A percentile compares a stretch with the other conserved stretches of the same genome.
These are phyloP conservation scores for Gautieria morchelliformis DNA, from an alignment of 768 basidiomycete genomes.

Conservation along the genomic window DNA sequence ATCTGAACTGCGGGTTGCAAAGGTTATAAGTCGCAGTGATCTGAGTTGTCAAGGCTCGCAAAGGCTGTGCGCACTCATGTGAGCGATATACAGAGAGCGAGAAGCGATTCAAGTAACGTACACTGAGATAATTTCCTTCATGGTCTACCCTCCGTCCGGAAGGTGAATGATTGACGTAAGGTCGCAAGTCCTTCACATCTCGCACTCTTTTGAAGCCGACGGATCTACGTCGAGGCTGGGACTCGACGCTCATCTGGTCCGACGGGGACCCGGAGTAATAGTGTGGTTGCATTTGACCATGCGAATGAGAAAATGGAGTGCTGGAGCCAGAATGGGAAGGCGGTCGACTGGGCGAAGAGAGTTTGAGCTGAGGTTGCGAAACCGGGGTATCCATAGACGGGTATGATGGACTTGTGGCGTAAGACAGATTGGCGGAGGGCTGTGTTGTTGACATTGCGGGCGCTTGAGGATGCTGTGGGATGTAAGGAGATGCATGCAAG, in stretches of 20 bases:
- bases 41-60: slow-evolving; percentile 70
- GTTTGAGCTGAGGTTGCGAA: slow-evolving; percentile 38
- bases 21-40: slow-evolving; percentile 87
- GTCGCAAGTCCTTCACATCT: slow-evolving; percentile 67
- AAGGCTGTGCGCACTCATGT: slow-evolving; percentile 29
- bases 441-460: slow-evolving; percentile 2
- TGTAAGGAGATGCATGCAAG: slow-evolving; percentile 37
- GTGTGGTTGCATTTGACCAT: slow-evolving; percentile 37
- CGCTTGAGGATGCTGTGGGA: slow-evolving; percentile 32
- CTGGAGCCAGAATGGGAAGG: slow-evolving; percentile 58
- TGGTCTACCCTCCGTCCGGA: slow-evolving; percentile 68
- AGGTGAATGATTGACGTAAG: slow-evolving; percentile 55
- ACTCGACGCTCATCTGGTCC: slow-evolving; percentile 71
- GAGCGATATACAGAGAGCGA: slow-evolving; percentile 1
- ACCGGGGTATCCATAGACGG: slow-evolving; percentile 6
- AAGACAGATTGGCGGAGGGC: background rate
- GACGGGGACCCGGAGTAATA: slow-evolving; percentile 39
- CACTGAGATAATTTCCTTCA: slow-evolving; percentile 70
- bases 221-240: slow-evolving; percentile 53
- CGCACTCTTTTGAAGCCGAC: slow-evolving; percentile 75
- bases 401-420: slow-evolving; percentile 7
- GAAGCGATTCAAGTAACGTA: slow-evolving; percentile 31
- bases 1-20: slow-evolving; percentile 91
- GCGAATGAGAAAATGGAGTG: slow-evolving; percentile 62
- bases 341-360: slow-evolving; percentile 40